Percentiles rank a stretch among this genome's conserved stretches.
phyloP scores from a whole-genome alignment of 257 asterid genomes.

The Anisodus acutangulus region DNA sequence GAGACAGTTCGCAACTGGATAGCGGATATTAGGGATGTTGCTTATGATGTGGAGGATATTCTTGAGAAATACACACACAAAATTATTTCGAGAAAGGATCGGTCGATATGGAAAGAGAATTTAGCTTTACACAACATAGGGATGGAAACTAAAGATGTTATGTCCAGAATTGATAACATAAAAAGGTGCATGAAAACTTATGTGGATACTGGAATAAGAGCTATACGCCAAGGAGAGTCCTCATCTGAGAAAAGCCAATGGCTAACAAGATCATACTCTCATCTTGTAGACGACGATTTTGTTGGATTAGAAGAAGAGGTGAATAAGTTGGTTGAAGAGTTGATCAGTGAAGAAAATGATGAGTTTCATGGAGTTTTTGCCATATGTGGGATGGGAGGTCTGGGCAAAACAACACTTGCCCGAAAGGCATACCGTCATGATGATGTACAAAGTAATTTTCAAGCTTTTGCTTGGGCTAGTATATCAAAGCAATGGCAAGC shows the following conservation, averaged over 20 bases:
- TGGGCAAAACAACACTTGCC: slow-evolving; percentile 61
- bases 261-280: slow-evolving; percentile 47
- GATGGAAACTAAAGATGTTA: slow-evolving; percentile 44
- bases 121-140: slow-evolving; percentile 36
- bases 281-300: slow-evolving; percentile 46
- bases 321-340: slow-evolving; percentile 37
- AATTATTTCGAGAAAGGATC: slow-evolving; percentile 34
- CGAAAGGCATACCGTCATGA: slow-evolving; percentile 47
- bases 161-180: slow-evolving; percentile 47
- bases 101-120: slow-evolving; percentile 38
- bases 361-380: slow-evolving; percentile 37
- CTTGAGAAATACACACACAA: slow-evolving; percentile 39
- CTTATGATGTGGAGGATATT: slow-evolving; percentile 52
- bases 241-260: slow-evolving; percentile 29
- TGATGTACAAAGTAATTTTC: slow-evolving; percentile 42
- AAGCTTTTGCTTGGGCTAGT: slow-evolving; percentile 58
- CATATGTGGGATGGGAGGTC: slow-evolving; percentile 58
- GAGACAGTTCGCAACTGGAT: slow-evolving; percentile 53
- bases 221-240: slow-evolving; percentile 35
- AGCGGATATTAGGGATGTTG: slow-evolving; percentile 52
- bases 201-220: slow-evolving; percentile 33
- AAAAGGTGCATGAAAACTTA: slow-evolving; percentile 46
- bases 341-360: slow-evolving; percentile 37
- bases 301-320: slow-evolving; percentile 56
- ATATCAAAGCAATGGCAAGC: slow-evolving; percentile 60